phyloP scores from a whole-genome alignment of 352 stramenopile species.

The Stephanocyclus meneghinianus region DNA sequence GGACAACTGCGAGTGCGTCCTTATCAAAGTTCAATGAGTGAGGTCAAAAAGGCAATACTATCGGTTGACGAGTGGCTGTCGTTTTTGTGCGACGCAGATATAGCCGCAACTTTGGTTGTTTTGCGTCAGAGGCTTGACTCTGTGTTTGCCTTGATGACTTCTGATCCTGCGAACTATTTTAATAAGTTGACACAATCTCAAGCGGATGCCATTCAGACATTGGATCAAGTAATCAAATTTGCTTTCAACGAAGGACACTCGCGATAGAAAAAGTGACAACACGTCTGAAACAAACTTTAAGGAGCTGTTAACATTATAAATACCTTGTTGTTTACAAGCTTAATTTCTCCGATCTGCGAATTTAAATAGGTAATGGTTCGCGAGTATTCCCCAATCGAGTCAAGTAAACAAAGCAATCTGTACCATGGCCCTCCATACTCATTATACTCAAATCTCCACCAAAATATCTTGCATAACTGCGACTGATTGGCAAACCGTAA shows the following conservation, averaged over 20 bases:
- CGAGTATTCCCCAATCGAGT: slow-evolving; percentile 76
- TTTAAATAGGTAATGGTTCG: slow-evolving; percentile 68
- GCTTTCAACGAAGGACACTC: slow-evolving; percentile 21
- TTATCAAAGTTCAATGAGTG: slow-evolving; percentile 12
- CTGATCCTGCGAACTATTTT: slow-evolving; percentile 41
- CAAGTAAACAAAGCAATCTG: slow-evolving; percentile 89
- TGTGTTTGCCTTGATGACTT: slow-evolving; percentile 45
- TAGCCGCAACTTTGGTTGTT: slow-evolving; percentile 37
- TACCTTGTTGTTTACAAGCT: not conserved
- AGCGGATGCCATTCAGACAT: slow-evolving; percentile 43
- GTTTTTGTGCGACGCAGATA: slow-evolving; percentile 58
- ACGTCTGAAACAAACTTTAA: not conserved
- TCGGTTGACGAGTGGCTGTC: slow-evolving; percentile 75
- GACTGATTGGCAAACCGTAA: slow-evolving; percentile 92
- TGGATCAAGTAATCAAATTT: slow-evolving; percentile 51
- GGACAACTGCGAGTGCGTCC: slow-evolving; percentile 55
- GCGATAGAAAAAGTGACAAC: not conserved
- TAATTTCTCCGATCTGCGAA: not conserved
- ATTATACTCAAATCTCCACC: slow-evolving; percentile 99
- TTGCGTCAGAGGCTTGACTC: slow-evolving; percentile 46
- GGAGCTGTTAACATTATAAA: not conserved
- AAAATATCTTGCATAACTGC: slow-evolving; percentile 99
- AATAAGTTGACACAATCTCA: slow-evolving; percentile 26
- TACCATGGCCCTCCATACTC: slow-evolving; percentile 99
- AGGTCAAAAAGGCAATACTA: slow-evolving; percentile 46